A percentile compares a stretch with the other conserved stretches of the same genome.
Conservation (phyloP, 2,329 filamentous ascomycete species). For the Helminthosporium solani region DNA sequence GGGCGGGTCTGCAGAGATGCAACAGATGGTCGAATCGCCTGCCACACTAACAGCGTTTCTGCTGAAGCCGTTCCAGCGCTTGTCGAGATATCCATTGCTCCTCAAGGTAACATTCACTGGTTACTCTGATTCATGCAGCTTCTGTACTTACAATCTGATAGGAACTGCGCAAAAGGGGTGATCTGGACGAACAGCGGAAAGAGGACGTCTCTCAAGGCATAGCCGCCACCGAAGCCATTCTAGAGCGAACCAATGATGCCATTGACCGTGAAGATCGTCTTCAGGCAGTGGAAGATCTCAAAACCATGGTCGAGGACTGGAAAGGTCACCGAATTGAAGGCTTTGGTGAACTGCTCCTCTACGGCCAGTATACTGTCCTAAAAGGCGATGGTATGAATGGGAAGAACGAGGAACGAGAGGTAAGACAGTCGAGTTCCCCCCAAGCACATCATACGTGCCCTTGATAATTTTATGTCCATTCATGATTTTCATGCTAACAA, state of each 20-base stretch:
- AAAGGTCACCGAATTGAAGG: slow-evolving; percentile 86
- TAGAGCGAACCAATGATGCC: slow-evolving; percentile 84
- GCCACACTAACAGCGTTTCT: slow-evolving; percentile 89
- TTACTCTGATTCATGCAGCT: slow-evolving; percentile 3
- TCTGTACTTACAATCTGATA: slow-evolving; percentile 38
- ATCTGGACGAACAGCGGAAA: slow-evolving; percentile 67
- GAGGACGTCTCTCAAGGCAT: slow-evolving; percentile 75
- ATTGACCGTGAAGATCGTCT: slow-evolving; percentile 84
- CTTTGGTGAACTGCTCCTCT: slow-evolving; percentile 86
- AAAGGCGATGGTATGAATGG: slow-evolving; percentile 72
- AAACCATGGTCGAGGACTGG: slow-evolving; percentile 89
- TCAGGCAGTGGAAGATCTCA: slow-evolving; percentile 80
- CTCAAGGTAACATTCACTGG: slow-evolving; percentile 63
- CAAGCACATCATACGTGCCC: neutral
- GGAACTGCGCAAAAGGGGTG: slow-evolving; percentile 84
- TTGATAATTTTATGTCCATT: neutral
- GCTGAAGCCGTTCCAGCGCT: slow-evolving; percentile 91
- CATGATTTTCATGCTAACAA: slow-evolving; percentile 3
- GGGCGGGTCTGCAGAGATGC: slow-evolving; percentile 61
- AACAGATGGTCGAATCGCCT: slow-evolving; percentile 79
- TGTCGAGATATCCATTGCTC: slow-evolving; percentile 91
- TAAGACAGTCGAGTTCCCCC: slow-evolving; percentile 47
- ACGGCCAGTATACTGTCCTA: slow-evolving; percentile 87
- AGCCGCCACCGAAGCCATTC: slow-evolving; percentile 75
- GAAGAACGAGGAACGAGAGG: slow-evolving; percentile 88